Evolutionary conservation across 2,329 filamentous ascomycete genomes (phyloP).

Genomic region (Geosmithia putterillii): DNA sequence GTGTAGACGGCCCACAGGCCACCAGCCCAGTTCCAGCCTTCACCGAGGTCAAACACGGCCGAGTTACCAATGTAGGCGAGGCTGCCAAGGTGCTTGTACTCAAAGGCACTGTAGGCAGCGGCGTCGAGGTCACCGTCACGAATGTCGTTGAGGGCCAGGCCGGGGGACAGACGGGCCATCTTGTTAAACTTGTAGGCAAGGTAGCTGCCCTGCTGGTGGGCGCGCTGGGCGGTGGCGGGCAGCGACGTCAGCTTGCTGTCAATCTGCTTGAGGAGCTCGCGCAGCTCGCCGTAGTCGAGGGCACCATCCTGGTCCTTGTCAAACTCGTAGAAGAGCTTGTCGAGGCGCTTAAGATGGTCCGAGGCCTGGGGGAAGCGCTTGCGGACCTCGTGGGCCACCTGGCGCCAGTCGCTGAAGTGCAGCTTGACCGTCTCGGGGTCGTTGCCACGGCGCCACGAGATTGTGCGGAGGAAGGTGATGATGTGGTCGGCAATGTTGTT

Average conservation of each 20-base stretch:
- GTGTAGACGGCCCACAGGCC: conserved; percentile 90
- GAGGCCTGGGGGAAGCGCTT: conserved; percentile 84
- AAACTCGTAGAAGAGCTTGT: conserved; percentile 83
- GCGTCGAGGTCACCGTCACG: conserved; percentile 84
- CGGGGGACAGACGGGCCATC: conserved; percentile 64
- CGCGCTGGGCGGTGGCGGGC: conserved; percentile 89
- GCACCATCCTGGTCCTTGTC: conserved; percentile 90
- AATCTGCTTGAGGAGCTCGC: conserved; percentile 80
- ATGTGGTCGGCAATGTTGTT: conserved; percentile 94
- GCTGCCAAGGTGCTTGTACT: conserved; percentile 84
- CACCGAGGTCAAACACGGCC: conserved; percentile 80
- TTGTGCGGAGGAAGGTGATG: conserved; percentile 73
- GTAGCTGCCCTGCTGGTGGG: conserved; percentile 91
- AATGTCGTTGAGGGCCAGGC: conserved; percentile 67
- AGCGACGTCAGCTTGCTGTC: conserved; percentile 90
- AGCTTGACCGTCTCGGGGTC: conserved; percentile 83
- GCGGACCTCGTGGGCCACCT: conserved; percentile 71
- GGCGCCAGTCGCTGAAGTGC: conserved; percentile 78
- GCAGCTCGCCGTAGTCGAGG: conserved; percentile 84
- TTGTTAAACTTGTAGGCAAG: conserved; percentile 91
- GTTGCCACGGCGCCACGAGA: conserved; percentile 85
- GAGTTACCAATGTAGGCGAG: conserved; percentile 94
- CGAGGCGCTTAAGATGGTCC: conserved; percentile 75
- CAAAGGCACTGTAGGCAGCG: conserved; percentile 85
- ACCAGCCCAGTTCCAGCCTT: conserved; percentile 66